Evolutionary conservation across 2,329 filamentous ascomycete species (phyloP), one percentile per base, ranked within the genome.

Genomic region (Exophiala dermatitidis): DNA sequence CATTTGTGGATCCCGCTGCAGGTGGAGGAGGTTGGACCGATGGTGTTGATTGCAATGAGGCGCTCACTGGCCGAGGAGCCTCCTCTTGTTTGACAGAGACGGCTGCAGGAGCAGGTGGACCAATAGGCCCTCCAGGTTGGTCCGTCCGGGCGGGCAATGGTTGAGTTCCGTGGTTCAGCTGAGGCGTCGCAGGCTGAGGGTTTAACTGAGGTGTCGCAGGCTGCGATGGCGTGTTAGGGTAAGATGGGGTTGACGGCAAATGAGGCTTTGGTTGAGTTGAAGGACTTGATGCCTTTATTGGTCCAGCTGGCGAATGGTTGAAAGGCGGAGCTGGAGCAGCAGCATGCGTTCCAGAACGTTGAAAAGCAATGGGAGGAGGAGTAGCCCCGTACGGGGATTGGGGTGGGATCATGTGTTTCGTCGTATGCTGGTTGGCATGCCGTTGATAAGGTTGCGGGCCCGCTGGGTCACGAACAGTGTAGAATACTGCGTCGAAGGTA

Each of bases 401-500:
- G 42, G 19, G 58, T 37, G 52, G 54, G 31, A 52, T 49, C 58
- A 43, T 54, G 32, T 47, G 50, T 48, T 54, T 61, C 30, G 30
- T 6, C 26, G 56, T 55, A 29, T 58, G 60, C 43, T 60, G 60
- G 41, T 58, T 58, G 29, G 61, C 26, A 53, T 57, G 58, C 6
- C 53, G 58, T 26, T 53, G 58, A 32, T 55, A 57, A 26, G 59
- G 56, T 7, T 67, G 67, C 42, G 68, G 69, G 31, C 67, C 64
- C 51, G 69, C 69, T 41, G 71, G 70, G 48, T 78, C 76, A 58
- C 78, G 77, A 45, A 80, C 77, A 9, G 74, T 74, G 63, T 77
- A 81, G 28, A 81, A 69, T 60, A 76, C 74, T 12, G 77, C 78
- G 56, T 82, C 78, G 58, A 84, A 81, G 5, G 79, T 77, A 66